A percentile compares a stretch with the other conserved stretches of the same genome.
phyloP scores from a whole-genome alignment of 306 rosid genomes.

The Acacia confusa region DNA sequence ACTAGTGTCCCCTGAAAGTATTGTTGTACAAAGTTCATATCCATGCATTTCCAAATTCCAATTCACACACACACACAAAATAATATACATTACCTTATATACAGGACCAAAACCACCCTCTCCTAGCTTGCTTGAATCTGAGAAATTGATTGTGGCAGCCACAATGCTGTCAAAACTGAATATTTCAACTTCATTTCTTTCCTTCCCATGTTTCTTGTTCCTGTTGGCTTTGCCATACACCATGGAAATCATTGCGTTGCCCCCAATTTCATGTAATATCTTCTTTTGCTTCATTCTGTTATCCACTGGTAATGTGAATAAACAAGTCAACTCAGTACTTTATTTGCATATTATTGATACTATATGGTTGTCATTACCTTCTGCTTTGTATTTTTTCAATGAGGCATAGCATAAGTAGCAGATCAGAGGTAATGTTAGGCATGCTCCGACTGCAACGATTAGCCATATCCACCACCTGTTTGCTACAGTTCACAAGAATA shows the following conservation, averaged over 20 bases:
- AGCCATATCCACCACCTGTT: constrained; percentile 42
- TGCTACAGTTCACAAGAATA: constrained; percentile 10
- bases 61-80: neutral
- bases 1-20: constrained; percentile 30
- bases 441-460: constrained; percentile 12
- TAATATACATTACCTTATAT: constrained; percentile 31
- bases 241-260: constrained; percentile 9
- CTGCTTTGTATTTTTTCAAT: constrained; percentile 14
- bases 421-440: neutral
- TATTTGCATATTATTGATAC: neutral
- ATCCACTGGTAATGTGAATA: constrained; percentile 12
- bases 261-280: constrained; percentile 26
- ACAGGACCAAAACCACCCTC: constrained; percentile 41
- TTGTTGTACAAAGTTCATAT: neutral
- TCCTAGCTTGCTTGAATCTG: constrained; percentile 24
- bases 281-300: constrained; percentile 5
- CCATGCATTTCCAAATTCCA: neutral
- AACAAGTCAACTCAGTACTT: neutral
- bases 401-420: constrained; percentile 9
- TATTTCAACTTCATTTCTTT: constrained; percentile 21
- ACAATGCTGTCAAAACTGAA: constrained; percentile 29
- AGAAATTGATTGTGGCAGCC: constrained; percentile 38
- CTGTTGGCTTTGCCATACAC: constrained; percentile 2
- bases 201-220: neutral
- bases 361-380: constrained; percentile 16